Base-by-base conservation (phyloP, 78 protist species). In the Pigoraptor vietnamica region DNA sequence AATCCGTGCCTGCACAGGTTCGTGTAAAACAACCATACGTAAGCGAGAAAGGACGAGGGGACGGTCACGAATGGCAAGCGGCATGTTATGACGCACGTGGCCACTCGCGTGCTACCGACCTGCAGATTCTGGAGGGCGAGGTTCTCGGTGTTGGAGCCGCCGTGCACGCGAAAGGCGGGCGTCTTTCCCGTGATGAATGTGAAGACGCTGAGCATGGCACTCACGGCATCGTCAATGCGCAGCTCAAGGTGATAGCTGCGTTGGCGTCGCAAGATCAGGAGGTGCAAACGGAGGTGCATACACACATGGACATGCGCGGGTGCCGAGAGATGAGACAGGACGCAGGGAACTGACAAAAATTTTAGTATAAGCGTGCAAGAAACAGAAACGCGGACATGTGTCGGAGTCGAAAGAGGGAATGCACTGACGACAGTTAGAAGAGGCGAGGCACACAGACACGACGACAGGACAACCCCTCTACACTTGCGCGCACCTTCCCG, bases 111-210 rank as follows among this genome's bases (percentile, higher is more conserved):
- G 89, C 87, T 34, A 37, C 95, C 37, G 0, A 93, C 98, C 92
- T 97, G 98, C 33, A 97, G 91, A 84, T 97, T 97, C 87, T 97
- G 98, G 39, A 97, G 93, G 21, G 98, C 98, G 29, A 97, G 38
- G 40, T 95, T 95, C 94, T 95, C 97, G 19, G 88, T 39, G 32
- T 91, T 1, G 9, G 48, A 32, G 36, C 90, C 90, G 21, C 91
- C 91, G 23, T 36, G 84, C 14, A 2, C 94, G 38, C 83, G 92
- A 38, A 94, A 95, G 83, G 90, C 87, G 83, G 95, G 95, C n/a
- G 19, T 25, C 0, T 82, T 90, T 2, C 40, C 29, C 0, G 95
- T 79, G 19, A 91, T 34, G 21, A 29, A 25, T 0, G 82, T 25
- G 40, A 95, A 92, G 67, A 92, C 29, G 34, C 37, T 0, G 33